Conservation (phyloP, 306 rosid species). For the Sechiopsis laciniata region DNA sequence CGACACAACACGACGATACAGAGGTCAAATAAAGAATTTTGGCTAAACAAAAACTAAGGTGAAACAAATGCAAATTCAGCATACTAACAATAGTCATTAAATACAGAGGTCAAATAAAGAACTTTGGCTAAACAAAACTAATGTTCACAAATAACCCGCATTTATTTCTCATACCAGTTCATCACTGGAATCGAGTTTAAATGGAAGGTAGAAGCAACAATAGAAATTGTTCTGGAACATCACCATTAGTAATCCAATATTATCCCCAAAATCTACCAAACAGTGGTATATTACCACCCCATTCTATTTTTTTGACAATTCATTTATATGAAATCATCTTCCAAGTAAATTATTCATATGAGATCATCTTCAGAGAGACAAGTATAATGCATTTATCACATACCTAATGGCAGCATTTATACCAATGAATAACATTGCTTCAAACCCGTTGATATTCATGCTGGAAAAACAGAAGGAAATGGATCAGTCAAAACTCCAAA, state of each 20-base stretch:
- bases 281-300: not conserved
- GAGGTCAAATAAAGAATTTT: not conserved
- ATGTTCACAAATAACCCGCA: not conserved
- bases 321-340: not conserved
- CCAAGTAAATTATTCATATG: not conserved
- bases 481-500: constrained; percentile 19
- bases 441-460: constrained; percentile 71
- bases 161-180: not conserved
- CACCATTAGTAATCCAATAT: not conserved
- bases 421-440: constrained; percentile 78
- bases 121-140: not conserved
- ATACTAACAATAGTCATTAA: not conserved
- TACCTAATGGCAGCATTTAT: constrained; percentile 87
- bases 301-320: not conserved
- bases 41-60: not conserved
- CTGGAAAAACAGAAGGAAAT: constrained; percentile 37
- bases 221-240: not conserved
- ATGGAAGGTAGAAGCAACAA: not conserved
- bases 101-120: not conserved
- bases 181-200: not conserved
- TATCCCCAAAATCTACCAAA: not conserved
- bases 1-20: too few species aligned
- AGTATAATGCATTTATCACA: constrained; percentile 2
- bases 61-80: constrained; percentile 32
- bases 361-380: not conserved